These are phyloP conservation scores for Beta lomatogona DNA, from an alignment of 179 eudicot genomes.

Conservation along the genomic window DNA sequence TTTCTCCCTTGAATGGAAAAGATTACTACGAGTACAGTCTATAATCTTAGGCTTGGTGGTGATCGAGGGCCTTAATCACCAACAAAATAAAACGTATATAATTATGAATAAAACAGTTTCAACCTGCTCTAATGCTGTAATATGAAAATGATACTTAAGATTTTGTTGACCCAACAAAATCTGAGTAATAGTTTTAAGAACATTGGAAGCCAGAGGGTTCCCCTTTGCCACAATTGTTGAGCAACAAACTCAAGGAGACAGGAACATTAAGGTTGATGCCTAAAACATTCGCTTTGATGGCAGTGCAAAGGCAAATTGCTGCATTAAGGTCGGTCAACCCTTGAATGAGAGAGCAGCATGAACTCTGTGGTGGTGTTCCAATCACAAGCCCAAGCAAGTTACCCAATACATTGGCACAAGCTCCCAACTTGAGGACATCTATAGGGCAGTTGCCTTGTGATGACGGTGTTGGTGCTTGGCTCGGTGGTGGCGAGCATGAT, in stretches of 20 bases:
- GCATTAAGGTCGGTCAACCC: slow-evolving; percentile 72
- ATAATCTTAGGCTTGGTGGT: background rate
- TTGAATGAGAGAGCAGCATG: slow-evolving; percentile 61
- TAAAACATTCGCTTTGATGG: slow-evolving; percentile 59
- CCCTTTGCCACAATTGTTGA: slow-evolving; percentile 54
- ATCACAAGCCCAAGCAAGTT: slow-evolving; percentile 40
- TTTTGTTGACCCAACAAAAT: background rate
- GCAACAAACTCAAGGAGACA: slow-evolving; percentile 51
- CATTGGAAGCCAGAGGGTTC: slow-evolving; percentile 54
- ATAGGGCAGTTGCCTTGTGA: slow-evolving; percentile 44
- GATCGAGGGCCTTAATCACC: background rate
- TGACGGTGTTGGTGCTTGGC: slow-evolving; percentile 1
- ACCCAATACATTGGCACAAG: slow-evolving; percentile 53
- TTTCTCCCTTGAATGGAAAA: background rate
- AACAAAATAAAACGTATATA: background rate
- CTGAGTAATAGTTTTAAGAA: slow-evolving; percentile 14
- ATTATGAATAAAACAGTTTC: background rate
- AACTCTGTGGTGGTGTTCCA: slow-evolving; percentile 52
- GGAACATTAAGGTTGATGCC: slow-evolving; percentile 61
- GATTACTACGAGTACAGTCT: background rate
- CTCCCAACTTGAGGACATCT: slow-evolving; percentile 55
- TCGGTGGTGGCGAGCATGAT: no score
- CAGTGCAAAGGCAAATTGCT: slow-evolving; percentile 80
- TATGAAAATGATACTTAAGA: background rate
- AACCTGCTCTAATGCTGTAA: background rate